Percentiles rank a stretch among this genome's conserved stretches.
These are phyloP conservation scores for Mycena chlorophos DNA, from an alignment of 768 basidiomycete genomes.

Conservation along the genomic window DNA sequence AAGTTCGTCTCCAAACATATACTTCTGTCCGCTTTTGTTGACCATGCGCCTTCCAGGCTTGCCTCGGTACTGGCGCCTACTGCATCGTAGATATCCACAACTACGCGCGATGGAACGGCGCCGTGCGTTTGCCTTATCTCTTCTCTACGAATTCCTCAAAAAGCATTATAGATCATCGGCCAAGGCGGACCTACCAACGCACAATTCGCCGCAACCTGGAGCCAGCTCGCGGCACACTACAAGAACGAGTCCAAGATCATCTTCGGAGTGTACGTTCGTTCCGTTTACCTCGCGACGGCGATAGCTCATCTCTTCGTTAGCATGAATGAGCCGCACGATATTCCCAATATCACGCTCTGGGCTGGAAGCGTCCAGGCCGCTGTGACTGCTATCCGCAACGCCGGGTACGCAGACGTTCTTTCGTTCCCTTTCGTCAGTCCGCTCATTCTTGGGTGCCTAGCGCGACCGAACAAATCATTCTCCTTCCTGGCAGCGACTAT, in stretches of 20 bases:
- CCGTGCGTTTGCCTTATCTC: constrained; percentile 19
- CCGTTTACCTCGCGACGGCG: too few relatives aligned
- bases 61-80: constrained; percentile 38
- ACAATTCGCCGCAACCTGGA: constrained; percentile 54
- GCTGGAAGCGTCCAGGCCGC: constrained; percentile 51
- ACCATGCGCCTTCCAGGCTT: constrained; percentile 4
- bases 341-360: constrained; percentile 46
- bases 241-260: constrained; percentile 40
- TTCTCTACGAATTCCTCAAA: neutral
- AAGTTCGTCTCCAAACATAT: constrained; percentile 27
- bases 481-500: constrained; percentile 50
- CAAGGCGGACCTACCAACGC: constrained; percentile 59
- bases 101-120: constrained; percentile 46
- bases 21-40: too few relatives aligned
- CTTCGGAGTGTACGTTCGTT: constrained; percentile 36
- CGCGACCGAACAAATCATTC: constrained; percentile 55
- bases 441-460: neutral
- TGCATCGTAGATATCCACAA: constrained; percentile 48
- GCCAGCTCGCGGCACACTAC: constrained; percentile 51
- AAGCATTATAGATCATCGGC: constrained; percentile 48
- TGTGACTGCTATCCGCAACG: constrained; percentile 59
- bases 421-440: neutral
- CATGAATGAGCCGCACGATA: constrained; percentile 66
- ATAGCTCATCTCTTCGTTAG: too few relatives aligned
- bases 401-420: too few relatives aligned